phyloP scores from a whole-genome alignment of 495 filamentous ascomycete species.

The Antarctomyces pellizariae region DNA sequence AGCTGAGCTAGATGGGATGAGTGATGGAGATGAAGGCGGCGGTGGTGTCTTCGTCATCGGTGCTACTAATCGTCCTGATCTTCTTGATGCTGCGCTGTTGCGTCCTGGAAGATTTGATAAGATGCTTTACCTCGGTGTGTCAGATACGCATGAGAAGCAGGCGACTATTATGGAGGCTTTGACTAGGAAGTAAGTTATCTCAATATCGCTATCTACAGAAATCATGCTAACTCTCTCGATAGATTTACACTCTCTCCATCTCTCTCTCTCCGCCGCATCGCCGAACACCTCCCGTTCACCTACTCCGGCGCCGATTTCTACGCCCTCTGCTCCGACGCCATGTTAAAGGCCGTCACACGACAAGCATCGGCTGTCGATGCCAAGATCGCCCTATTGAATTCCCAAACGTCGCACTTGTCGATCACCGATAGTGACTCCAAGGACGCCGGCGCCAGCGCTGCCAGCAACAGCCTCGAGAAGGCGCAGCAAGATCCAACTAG shows the following conservation, averaged over 20 bases:
- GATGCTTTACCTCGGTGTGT: constrained; percentile 93
- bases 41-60: constrained; percentile 95
- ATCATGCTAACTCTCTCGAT: constrained; percentile 8
- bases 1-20: constrained; percentile 94
- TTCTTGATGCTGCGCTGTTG: constrained; percentile 76
- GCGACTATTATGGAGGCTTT: constrained; percentile 81
- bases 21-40: constrained; percentile 61
- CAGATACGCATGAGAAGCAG: constrained; percentile 93
- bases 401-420: too few species aligned
- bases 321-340: constrained; percentile 86
- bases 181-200: constrained; percentile 53
- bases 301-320: constrained; percentile 96
- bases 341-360: constrained; percentile 93
- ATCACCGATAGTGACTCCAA: too few species aligned
- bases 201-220: background rate
- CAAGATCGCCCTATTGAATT: constrained; percentile 47
- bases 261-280: constrained; percentile 49
- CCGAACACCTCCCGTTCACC: constrained; percentile 69
- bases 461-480: too few species aligned
- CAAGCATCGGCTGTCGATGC: constrained; percentile 66
- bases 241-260: constrained; percentile 62
- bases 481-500: background rate
- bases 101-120: constrained; percentile 92
- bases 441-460: too few species aligned
- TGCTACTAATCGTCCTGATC: constrained; percentile 83